Conservation (phyloP, 2,329 filamentous ascomycete genomes). For the Neobulgaria alba region DNA sequence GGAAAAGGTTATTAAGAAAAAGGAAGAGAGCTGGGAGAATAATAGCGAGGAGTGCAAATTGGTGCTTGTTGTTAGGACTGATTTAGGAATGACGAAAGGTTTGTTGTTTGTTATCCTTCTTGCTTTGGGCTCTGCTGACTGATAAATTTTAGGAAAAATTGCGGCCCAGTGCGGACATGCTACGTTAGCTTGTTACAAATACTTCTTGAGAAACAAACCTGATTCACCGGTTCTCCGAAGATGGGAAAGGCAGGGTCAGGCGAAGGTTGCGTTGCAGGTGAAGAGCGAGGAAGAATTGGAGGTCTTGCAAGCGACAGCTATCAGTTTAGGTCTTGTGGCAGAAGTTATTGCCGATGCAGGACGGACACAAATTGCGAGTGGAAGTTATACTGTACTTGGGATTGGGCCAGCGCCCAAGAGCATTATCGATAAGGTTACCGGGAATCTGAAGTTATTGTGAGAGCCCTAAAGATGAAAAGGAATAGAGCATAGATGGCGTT, state of each 20-base stretch:
- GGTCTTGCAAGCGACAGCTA: constrained; percentile 64
- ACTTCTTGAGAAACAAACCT: constrained; percentile 48
- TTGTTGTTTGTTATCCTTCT: constrained; percentile 26
- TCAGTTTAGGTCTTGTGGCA: constrained; percentile 76
- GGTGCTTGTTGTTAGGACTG: constrained; percentile 83
- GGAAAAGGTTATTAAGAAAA: constrained; percentile 33
- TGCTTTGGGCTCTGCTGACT: constrained; percentile 1
- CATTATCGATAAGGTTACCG: constrained; percentile 78
- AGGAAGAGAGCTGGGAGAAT: constrained; percentile 23
- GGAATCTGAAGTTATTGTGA: constrained; percentile 77
- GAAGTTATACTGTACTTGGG: constrained; percentile 86
- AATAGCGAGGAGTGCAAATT: constrained; percentile 83
- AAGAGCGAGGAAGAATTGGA: constrained; percentile 81
- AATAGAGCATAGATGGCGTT: no score
- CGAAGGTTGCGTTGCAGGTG: constrained; percentile 86
- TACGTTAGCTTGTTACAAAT: constrained; percentile 96
- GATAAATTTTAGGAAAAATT: constrained; percentile 66
- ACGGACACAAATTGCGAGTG: constrained; percentile 88
- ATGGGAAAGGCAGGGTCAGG: constrained; percentile 83
- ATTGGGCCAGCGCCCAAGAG: constrained; percentile 76
- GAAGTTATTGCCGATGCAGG: constrained; percentile 94
- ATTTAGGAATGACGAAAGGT: constrained; percentile 98
- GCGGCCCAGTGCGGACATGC: constrained; percentile 92
- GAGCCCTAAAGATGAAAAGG: no score
- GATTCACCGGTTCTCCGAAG: constrained; percentile 60